A percentile compares a stretch with the other conserved stretches of the same genome.
phyloP scores from a whole-genome alignment of 345 rosid species.

The Pseudoturritis turrita region DNA sequence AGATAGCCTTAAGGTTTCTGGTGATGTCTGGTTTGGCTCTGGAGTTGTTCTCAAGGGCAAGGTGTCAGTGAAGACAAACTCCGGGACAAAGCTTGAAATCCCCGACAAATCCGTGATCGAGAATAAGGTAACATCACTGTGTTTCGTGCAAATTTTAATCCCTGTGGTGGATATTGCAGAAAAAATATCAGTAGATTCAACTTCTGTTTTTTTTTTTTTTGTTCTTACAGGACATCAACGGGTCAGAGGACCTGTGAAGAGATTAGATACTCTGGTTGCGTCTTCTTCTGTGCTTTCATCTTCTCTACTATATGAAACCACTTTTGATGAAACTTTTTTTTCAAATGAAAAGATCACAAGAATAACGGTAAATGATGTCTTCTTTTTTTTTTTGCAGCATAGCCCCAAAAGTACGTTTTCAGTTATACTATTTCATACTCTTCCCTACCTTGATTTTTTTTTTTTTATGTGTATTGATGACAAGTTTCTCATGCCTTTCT shows the following conservation, averaged over 20 bases:
- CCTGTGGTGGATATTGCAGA: not conserved
- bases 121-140: conserved; percentile 50
- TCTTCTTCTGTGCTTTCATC: not conserved
- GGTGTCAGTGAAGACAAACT: conserved; percentile 56
- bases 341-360: not conserved
- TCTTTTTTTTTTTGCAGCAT: not conserved
- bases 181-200: not conserved
- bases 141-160: not conserved
- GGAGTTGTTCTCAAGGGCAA: conserved; percentile 66
- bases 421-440: not conserved
- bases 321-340: not conserved
- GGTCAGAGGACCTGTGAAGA: conserved; percentile 60
- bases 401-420: not conserved
- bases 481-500: not conserved
- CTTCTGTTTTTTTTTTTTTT: not conserved
- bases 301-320: not conserved
- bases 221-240: conserved; percentile 56
- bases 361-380: not conserved
- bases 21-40: conserved; percentile 84
- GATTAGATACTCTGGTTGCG: not conserved
- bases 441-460: not conserved
- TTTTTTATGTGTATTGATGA: not conserved
- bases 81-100: conserved; percentile 71
- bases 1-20: conserved; percentile 80
- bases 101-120: conserved; percentile 57